Conservation (phyloP, 2,329 filamentous ascomycete species). For the Ustulina deusta region DNA sequence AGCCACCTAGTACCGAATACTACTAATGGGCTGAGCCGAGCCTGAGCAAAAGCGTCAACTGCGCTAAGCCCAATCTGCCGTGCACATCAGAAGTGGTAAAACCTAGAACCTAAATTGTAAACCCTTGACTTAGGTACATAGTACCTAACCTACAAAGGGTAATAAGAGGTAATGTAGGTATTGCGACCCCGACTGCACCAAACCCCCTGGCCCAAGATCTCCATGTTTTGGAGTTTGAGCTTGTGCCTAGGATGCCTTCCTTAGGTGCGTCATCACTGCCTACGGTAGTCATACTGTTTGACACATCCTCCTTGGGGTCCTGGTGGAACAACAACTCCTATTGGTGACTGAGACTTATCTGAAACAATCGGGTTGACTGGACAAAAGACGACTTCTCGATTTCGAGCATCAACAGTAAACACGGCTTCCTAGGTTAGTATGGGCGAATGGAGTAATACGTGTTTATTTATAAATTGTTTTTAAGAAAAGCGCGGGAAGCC, state of each 20-base stretch:
- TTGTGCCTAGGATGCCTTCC: no score
- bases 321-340: conserved; percentile 7
- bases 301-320: conserved; percentile 3
- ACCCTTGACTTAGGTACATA: no score
- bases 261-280: no score
- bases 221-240: no score
- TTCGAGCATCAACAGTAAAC: conserved; percentile 27
- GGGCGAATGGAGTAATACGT: conserved; percentile 7
- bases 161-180: no score
- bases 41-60: conserved; percentile 32
- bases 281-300: no score
- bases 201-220: no score
- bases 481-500: neutral
- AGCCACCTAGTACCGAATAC: no score
- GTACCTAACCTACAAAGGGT: no score
- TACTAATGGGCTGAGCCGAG: conserved; percentile 30
- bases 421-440: neutral
- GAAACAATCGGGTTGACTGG: conserved; percentile 34
- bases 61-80: conserved; percentile 25
- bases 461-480: neutral
- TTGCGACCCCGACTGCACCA: no score
- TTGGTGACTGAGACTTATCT: conserved; percentile 31
- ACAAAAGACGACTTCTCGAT: conserved; percentile 10
- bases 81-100: no score
- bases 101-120: no score